phyloP scores from a whole-genome alignment of 192 early-diverging fungal species.

The Coemansia sp. region DNA sequence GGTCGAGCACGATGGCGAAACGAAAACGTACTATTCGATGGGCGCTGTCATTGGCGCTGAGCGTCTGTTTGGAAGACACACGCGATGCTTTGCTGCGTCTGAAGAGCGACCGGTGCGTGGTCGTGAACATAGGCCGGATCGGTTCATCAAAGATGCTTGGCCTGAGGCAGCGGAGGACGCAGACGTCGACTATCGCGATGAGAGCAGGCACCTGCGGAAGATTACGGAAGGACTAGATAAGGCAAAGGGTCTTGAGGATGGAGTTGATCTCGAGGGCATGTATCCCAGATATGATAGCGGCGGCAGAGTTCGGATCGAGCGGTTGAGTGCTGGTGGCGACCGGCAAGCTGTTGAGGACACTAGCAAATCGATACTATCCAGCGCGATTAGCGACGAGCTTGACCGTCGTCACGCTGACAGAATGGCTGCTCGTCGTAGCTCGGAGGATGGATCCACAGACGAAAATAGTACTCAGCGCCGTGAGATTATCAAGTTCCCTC shows the following conservation, averaged over 20 bases:
- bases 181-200: not conserved
- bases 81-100: slow-evolving; percentile 14
- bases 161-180: not conserved
- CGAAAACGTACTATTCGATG: not conserved
- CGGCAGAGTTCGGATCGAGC: not conserved
- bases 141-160: slow-evolving; percentile 18
- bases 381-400: slow-evolving; percentile 6
- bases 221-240: not conserved
- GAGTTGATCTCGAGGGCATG: not conserved
- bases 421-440: not conserved
- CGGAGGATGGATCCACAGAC: no score
- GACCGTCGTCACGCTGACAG: not conserved
- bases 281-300: slow-evolving; percentile 2
- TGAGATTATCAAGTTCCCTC: not conserved
- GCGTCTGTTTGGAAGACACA: slow-evolving; percentile 17
- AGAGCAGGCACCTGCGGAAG: not conserved
- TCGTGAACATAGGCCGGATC: not conserved
- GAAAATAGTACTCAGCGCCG: no score
- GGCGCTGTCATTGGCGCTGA: not conserved
- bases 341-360: slow-evolving; percentile 2
- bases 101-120: not conserved
- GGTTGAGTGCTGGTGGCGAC: not conserved
- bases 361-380: not conserved
- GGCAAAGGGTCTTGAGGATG: no score
- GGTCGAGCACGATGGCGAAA: not conserved